Base-by-base conservation (phyloP, 73 alveolate genomes). In the Paramecium tetraurelia region DNA sequence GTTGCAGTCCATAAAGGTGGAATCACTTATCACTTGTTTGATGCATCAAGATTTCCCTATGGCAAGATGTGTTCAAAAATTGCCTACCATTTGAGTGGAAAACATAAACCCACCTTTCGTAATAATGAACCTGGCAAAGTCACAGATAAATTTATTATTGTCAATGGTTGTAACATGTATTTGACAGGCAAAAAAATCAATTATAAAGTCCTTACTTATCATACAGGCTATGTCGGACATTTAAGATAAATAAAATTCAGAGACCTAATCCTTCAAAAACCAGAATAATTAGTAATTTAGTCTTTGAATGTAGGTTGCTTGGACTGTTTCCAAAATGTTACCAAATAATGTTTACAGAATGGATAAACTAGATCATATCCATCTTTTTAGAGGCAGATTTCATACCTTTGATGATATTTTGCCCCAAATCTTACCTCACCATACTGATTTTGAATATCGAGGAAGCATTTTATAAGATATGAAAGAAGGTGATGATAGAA, bases 21-120 rank as follows among this genome's bases (percentile, higher is more conserved):
- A 24, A 80, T 27, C 14, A 80, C 90, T 43, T 80, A 80, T 48
- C 90, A 80, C 38, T 48, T 80, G 18, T 80, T 80, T 80, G 90
- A 80, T 80, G 90, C 90, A 80, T 80, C 90, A 43, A 21, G 90
- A 80, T 38, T 44, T n/a, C 72, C 90, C 11, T 80, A 80, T 80
- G 90, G 90, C 8, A 80, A 80, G 12, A 80, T 80, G 90, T 40
- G 70, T 80, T 33, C 48, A 21, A 40, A 72, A 43, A 80, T 80
- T 24, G 76, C 90, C 2, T 44, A 80, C 14, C 22, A 80, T 46
- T 44, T 80, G 20, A 44, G 72, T 80, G 90, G 90, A 21, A 80
- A 80, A 46, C 90, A 80, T 48, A 80, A 48, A 24, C 90, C 90
- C 0, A 44, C 57, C 6, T 80, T 31, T 48, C 46, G 75, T 14